Base-by-base conservation (phyloP, 352 stramenopile genomes). In the Globisporangium rhizosaccharum region DNA sequence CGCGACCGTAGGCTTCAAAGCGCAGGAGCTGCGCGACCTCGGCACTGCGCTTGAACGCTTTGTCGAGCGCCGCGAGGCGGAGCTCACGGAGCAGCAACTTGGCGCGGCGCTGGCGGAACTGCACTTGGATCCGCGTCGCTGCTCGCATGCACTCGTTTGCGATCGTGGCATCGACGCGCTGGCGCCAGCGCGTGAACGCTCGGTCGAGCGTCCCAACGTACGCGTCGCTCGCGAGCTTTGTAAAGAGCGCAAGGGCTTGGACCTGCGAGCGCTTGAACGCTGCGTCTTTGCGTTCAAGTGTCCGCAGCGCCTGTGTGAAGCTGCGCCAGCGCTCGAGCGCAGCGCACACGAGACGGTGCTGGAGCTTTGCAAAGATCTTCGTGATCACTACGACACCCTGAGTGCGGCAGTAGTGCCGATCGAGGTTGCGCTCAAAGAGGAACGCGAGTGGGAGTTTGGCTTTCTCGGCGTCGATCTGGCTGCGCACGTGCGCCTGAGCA, bases 381-480 rank as follows among this genome's bases (percentile, higher is more conserved):
- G 79, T 76, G 56, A 90, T 87, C 1, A 74, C 74, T 12, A 51
- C 58, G 5, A 90, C 52, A 26, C 78, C 72, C 47, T 87, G 72
- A 49, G 85, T 61, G 25, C 68, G 70, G 50, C 78, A 87, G 60
- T 90, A 88, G 3, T 65, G 70, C 9, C 70, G 68, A 37, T 84
- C 70, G 20, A 92, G 59, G 23, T 86, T 84, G 53, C 75, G 78
- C 49, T 90, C 80, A 36, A 92, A 92, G 53, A 92, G 73, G 53
- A 90, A 90, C 15, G 73, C 72, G 15, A 92, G 63, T 18, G 82
- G 82, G 12, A 92, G 52, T 17, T 69, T 74, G 20, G 80, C 68
- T 20, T 88, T 83, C 41, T 88, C 73, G 0, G 55, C 61, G 9
- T 82, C 68, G 25, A 92, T 89, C 14, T 71, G 67, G 6, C 55